Evolutionary conservation across 2,329 filamentous ascomycete species (phyloP).

Genomic region (Magnaporthiopsis rhizophila): DNA sequence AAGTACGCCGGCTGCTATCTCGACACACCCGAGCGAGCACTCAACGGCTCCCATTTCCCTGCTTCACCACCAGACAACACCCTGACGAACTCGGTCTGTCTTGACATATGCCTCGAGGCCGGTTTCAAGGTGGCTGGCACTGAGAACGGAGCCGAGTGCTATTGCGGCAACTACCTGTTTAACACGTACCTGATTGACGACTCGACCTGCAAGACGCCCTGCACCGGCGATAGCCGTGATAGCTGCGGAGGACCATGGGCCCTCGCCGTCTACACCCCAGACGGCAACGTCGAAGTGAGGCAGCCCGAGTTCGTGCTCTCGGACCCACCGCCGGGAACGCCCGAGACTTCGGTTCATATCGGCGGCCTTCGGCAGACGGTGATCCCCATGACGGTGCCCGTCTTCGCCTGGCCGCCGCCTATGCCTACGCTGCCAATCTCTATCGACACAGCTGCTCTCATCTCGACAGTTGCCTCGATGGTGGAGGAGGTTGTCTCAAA

Average conservation of each 20-base stretch:
- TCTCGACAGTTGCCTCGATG: constrained; percentile 4
- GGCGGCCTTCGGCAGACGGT: constrained; percentile 15
- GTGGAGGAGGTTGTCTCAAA: constrained; percentile 4
- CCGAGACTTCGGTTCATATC: constrained; percentile 11
- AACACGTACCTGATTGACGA: constrained; percentile 16
- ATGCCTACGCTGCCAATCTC: background rate
- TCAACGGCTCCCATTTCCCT: constrained; percentile 13
- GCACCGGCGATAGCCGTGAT: constrained; percentile 10
- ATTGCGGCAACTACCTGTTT: constrained; percentile 15
- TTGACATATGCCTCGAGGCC: constrained; percentile 12
- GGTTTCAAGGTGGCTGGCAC: constrained; percentile 14
- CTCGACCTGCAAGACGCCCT: constrained; percentile 14
- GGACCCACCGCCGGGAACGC: constrained; percentile 12
- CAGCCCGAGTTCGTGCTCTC: constrained; percentile 14
- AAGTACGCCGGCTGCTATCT: constrained; percentile 15
- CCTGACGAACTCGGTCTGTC: constrained; percentile 15
- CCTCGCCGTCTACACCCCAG: constrained; percentile 15
- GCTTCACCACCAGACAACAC: constrained; percentile 7
- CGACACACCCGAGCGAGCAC: constrained; percentile 12
- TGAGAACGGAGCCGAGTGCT: constrained; percentile 15
- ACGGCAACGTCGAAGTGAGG: constrained; percentile 12
- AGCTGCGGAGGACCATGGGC: constrained; percentile 15
- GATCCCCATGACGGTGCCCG: constrained; percentile 13
- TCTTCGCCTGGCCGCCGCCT: constrained; percentile 14
- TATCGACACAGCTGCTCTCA: constrained; percentile 2